A percentile compares a stretch with the other conserved stretches of the same genome.
Evolutionary conservation across 169 alveolate genomes (phyloP).

Genomic region (Theileria orientalis): DNA sequence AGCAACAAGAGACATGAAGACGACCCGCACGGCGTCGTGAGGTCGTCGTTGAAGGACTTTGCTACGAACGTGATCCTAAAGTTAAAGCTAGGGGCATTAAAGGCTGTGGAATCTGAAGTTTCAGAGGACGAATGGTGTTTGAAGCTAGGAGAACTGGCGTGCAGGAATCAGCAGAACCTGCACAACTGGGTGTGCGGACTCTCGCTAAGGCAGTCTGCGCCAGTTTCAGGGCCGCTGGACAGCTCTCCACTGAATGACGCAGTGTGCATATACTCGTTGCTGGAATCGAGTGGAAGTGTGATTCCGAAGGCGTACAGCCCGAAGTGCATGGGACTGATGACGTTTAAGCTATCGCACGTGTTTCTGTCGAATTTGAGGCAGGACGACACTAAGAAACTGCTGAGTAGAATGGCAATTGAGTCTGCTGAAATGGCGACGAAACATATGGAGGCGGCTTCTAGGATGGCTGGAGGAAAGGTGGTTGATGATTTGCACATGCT

Average conservation of each 20-base stretch:
- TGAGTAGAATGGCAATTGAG: not conserved
- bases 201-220: conserved; percentile 2
- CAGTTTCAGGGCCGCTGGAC: conserved; percentile 31
- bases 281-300: conserved; percentile 21
- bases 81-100: not conserved
- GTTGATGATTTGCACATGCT: not conserved
- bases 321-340: conserved; percentile 27
- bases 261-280: conserved; percentile 24
- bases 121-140: not conserved
- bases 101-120: not conserved
- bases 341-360: conserved; percentile 51
- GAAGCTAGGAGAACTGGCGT: conserved; percentile 26
- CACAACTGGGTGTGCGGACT: conserved; percentile 31
- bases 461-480: not conserved
- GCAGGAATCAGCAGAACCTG: conserved; percentile 27
- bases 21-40: conserved; percentile 12
- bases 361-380: not conserved
- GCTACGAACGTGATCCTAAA: not conserved
- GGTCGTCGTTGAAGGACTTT: conserved; percentile 8
- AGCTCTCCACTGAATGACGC: conserved; percentile 47
- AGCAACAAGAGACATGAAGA: conserved; percentile 3
- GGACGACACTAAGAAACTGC: not conserved
- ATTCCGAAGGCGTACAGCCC: conserved; percentile 43
- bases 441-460: not conserved
- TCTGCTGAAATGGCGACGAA: not conserved